Conservation (phyloP, 179 eudicot genomes). For the Monotropa hypopitys region DNA sequence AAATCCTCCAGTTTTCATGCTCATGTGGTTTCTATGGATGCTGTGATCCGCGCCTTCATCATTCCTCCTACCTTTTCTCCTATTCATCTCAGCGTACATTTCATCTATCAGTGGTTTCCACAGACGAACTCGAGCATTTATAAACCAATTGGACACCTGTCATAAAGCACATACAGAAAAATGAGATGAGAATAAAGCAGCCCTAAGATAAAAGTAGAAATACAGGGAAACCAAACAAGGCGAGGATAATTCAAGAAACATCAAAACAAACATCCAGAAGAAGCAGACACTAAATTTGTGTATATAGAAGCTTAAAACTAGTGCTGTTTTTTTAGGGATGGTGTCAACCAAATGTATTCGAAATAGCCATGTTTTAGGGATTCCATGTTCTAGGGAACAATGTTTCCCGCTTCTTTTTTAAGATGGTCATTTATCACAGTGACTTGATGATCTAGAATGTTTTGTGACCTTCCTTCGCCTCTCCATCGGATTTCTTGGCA, state of each 20-base stretch:
- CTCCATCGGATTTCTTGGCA: too few species aligned
- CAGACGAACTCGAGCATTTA: conserved; percentile 72
- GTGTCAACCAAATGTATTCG: too few species aligned
- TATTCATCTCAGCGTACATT: conserved; percentile 61
- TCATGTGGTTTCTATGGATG: not conserved
- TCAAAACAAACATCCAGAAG: not conserved
- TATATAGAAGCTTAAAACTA: not conserved
- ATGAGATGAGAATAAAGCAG: not conserved
- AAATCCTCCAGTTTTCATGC: not conserved
- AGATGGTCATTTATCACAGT: too few species aligned
- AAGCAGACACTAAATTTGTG: not conserved
- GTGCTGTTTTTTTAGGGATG: too few species aligned
- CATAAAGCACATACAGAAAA: not conserved
- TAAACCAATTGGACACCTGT: conserved; percentile 86
- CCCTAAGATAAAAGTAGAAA: not conserved
- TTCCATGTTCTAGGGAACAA: too few species aligned
- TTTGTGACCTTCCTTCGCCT: too few species aligned
- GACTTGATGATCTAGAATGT: too few species aligned
- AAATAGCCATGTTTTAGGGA: too few species aligned
- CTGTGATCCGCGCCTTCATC: not conserved
- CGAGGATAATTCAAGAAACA: not conserved
- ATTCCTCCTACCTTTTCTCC: conserved; percentile 31
- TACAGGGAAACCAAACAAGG: not conserved
- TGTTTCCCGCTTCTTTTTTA: too few species aligned
- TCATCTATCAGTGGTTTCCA: conserved; percentile 94